phyloP scores from a whole-genome alignment of 2,329 filamentous ascomycete species.

The Epichloe uncinata region DNA sequence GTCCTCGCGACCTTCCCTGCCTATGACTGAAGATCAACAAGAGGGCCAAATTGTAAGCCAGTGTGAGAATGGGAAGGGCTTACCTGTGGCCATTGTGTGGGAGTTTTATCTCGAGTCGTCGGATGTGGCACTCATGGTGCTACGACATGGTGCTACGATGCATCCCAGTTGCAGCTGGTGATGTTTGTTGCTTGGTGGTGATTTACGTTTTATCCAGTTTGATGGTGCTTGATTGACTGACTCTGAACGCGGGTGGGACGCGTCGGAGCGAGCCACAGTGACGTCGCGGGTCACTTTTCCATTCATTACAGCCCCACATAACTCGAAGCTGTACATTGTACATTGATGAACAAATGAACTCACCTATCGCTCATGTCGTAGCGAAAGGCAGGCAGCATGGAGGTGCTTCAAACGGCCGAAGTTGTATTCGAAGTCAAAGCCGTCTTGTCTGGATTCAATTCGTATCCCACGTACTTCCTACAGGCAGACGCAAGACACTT shows the following conservation, averaged over 20 bases:
- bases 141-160: not conserved
- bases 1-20: constrained; percentile 41
- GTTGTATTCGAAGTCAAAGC: too few relatives aligned
- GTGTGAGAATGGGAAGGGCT: not conserved
- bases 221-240: not conserved
- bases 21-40: constrained; percentile 7
- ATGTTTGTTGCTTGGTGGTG: not conserved
- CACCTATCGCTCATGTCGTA: too few relatives aligned
- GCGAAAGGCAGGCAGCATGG: too few relatives aligned
- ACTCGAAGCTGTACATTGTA: too few relatives aligned
- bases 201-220: not conserved
- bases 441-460: too few relatives aligned
- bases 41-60: not conserved
- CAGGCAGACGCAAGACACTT: too few relatives aligned
- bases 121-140: not conserved
- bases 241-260: not conserved
- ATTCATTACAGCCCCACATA: too few relatives aligned
- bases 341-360: too few relatives aligned
- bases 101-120: not conserved
- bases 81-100: constrained; percentile 2
- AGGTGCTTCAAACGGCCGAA: too few relatives aligned
- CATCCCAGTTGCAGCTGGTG: not conserved
- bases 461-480: too few relatives aligned
- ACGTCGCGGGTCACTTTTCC: not conserved
- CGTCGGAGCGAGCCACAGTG: not conserved